Percentiles rank a stretch among this genome's conserved stretches.
These are phyloP conservation scores for Adiantum capillusveneris DNA, from an alignment of 75 land plant genomes.

Conservation along the genomic window DNA sequence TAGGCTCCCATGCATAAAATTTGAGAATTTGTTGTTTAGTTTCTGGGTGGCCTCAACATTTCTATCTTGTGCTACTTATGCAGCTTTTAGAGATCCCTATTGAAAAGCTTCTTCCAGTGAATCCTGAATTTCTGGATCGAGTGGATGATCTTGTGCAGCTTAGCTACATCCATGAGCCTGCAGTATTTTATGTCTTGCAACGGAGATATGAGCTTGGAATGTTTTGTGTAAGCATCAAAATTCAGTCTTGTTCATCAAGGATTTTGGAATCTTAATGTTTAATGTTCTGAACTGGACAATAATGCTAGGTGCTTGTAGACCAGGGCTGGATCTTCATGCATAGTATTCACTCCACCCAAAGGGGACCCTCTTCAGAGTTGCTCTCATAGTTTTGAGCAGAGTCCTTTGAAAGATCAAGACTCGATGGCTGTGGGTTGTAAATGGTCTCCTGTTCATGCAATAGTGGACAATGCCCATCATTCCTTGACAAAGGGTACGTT, in stretches of 20 bases:
- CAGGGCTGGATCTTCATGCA: constrained; percentile 84
- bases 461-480: constrained; percentile 58
- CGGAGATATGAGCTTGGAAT: constrained; percentile 49
- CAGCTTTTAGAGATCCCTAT: constrained; percentile 48
- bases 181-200: constrained; percentile 70
- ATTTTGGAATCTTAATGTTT: too few relatives aligned
- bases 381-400: background rate
- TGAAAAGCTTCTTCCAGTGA: constrained; percentile 62
- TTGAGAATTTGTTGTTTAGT: too few relatives aligned
- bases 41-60: too few relatives aligned
- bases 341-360: constrained; percentile 90
- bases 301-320: constrained; percentile 40
- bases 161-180: constrained; percentile 91
- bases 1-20: too few relatives aligned
- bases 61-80: constrained; percentile 1
- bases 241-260: background rate
- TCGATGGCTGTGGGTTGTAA: constrained; percentile 45
- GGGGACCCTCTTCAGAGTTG: constrained; percentile 26
- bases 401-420: constrained; percentile 30
- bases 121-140: constrained; percentile 80
- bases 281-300: background rate
- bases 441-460: constrained; percentile 76
- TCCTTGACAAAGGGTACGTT: constrained; percentile 69
- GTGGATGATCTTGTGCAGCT: constrained; percentile 88
- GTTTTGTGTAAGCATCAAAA: constrained; percentile 56